phyloP scores from a whole-genome alignment of 495 filamentous ascomycete genomes.

The Barbatosphaeria neglecta region DNA sequence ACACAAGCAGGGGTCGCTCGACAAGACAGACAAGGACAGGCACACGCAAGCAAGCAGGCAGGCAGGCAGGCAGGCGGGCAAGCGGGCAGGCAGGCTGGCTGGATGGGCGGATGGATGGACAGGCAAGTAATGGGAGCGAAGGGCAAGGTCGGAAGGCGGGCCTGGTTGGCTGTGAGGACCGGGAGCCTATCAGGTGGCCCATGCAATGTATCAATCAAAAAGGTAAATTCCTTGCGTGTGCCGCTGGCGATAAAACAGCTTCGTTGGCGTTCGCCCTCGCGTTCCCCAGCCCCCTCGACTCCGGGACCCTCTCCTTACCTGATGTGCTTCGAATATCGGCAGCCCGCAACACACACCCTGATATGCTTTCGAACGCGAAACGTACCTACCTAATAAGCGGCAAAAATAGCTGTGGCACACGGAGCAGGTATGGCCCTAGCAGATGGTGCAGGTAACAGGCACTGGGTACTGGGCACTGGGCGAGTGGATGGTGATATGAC shows the following conservation, averaged over 20 bases:
- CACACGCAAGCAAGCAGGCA: too few species aligned
- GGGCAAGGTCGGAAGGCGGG: neutral
- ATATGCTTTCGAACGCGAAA: too few species aligned
- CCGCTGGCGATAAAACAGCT: neutral
- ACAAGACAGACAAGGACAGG: neutral
- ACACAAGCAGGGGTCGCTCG: conserved; percentile 6
- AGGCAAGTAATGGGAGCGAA: neutral
- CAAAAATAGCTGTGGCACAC: neutral
- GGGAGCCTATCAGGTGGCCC: conserved; percentile 7
- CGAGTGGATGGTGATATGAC: neutral
- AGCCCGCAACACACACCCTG: too few species aligned
- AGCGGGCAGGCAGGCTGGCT: too few species aligned
- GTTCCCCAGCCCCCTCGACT: neutral
- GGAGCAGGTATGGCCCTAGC: neutral
- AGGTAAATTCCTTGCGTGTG: conserved; percentile 1
- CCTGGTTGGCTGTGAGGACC: neutral
- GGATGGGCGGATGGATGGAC: neutral
- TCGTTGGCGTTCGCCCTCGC: too few species aligned
- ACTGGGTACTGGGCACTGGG: neutral
- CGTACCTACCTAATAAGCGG: too few species aligned
- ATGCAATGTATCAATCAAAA: conserved; percentile 2
- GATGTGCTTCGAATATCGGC: too few species aligned
- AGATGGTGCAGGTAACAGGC: neutral
- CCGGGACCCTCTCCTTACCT: too few species aligned
- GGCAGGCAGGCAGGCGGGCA: too few species aligned